These are phyloP conservation scores for Eutrema japonicum DNA, from an alignment of 345 rosid genomes.

Conservation along the genomic window DNA sequence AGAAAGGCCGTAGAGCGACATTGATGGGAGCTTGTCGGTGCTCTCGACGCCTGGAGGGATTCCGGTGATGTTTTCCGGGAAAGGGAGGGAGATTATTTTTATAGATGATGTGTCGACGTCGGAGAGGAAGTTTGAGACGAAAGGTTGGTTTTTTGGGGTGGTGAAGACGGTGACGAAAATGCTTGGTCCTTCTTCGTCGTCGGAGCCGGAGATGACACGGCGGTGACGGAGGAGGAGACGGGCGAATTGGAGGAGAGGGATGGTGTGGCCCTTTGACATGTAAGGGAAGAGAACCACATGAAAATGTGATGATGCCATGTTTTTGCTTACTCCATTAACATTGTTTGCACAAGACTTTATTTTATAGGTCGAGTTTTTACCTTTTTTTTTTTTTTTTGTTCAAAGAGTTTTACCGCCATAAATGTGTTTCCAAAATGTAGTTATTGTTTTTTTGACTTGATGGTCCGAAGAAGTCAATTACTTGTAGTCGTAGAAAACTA, in stretches of 20 bases:
- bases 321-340: not conserved
- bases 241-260: conserved; percentile 71
- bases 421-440: not conserved
- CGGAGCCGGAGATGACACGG: not conserved
- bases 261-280: conserved; percentile 84
- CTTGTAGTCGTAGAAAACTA: not conserved
- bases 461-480: conserved; percentile 12
- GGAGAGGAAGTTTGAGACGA: conserved; percentile 54
- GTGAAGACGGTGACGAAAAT: conserved; percentile 62
- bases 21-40: conserved; percentile 73
- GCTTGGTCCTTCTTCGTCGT: not conserved
- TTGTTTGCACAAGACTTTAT: not conserved
- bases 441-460: conserved; percentile 20
- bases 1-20: conserved; percentile 53
- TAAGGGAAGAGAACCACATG: conserved; percentile 78
- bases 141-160: conserved; percentile 63
- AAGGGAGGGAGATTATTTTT: conserved; percentile 54
- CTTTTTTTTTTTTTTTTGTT: not conserved
- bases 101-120: conserved; percentile 40
- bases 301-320: conserved; percentile 9
- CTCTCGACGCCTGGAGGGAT: conserved; percentile 64
- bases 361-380: conserved; percentile 3
- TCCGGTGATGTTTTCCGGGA: conserved; percentile 52
- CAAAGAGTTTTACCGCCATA: not conserved
- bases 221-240: conserved; percentile 63